Evolutionary conservation across 2,329 filamentous ascomycete genomes (phyloP), one percentile per base, ranked within the genome.

Genomic region (Nigrograna mackinnonii): DNA sequence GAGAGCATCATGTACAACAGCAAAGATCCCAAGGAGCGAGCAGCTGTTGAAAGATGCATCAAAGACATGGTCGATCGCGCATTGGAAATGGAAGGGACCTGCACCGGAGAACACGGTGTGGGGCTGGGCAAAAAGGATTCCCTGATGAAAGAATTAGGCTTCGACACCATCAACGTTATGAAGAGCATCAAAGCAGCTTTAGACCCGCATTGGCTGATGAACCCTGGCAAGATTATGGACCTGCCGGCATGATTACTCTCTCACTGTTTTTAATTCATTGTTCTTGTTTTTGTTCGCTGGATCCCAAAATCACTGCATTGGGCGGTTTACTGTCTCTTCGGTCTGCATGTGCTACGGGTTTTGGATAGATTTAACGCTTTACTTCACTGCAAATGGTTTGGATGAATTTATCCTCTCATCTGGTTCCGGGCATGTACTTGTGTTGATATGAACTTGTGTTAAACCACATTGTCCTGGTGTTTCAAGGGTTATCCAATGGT

Each of bases 51-150:
- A 64, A 79, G 77, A 41, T 90, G 89, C 50, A 89, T 96, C 35
- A 84, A 91, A 62, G 86, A 90, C 55, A 96, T 96, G 91, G 89
- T 96, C 16, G 80, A 87, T 54, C 82, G 89, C n/a, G 91, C 91
- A 2, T 69, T 96, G 18, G 89, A 92, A 52, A 96, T 96, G 91
- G 91, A 96, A 46, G 90, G 91, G 2, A 95, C 91, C 5, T 94
- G 89, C 66, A 95, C 91, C 61, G 91, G 90, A 20, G 91, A 95
- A 68, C 90, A 95, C 66, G 87, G 87, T 1, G 79, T 95, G 47
- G 91, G 90, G 17, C 82, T 92, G 67, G 89, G 89, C 13, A 95
- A 95, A 72, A 95, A 95, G 71, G 82, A 84, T 43, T 87, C 83
- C 6, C 74, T 96, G 35, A 68, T 89, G 21, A 84, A 85, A 64